These are phyloP conservation scores for Dipteronia dyeriana DNA, from an alignment of 345 rosid species.

Conservation along the genomic window DNA sequence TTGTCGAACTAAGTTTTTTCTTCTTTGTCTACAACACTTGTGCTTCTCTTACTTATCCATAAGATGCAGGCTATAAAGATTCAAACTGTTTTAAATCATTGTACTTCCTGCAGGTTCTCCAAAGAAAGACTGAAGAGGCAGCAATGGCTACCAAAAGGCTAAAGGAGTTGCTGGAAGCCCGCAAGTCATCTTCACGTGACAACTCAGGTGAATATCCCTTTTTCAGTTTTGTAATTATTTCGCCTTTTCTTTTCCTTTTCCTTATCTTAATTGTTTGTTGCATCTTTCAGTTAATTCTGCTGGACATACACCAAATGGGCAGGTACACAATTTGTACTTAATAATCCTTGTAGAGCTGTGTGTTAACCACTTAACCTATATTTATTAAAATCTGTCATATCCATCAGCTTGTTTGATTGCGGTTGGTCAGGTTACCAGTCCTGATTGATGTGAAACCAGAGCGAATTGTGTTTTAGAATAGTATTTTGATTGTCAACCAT, in stretches of 20 bases:
- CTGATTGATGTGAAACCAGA: constrained; percentile 16
- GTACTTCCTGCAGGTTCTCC: constrained; percentile 61
- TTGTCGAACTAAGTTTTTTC: neutral
- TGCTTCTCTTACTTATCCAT: neutral
- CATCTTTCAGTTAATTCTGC: constrained; percentile 43
- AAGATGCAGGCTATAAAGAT: neutral
- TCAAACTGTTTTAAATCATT: neutral
- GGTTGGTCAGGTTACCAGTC: constrained; percentile 14
- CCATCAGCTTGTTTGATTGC: constrained; percentile 8
- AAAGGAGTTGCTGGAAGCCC: constrained; percentile 76
- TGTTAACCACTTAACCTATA: constrained; percentile 11
- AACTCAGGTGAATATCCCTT: constrained; percentile 31
- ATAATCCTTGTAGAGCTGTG: constrained; percentile 6
- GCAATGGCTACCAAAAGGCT: constrained; percentile 80
- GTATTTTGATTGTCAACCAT: neutral
- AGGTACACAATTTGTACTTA: constrained; percentile 43
- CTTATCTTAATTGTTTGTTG: constrained; percentile 21
- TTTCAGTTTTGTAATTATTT: constrained; percentile 5
- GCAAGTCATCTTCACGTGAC: constrained; percentile 57
- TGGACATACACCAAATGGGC: constrained; percentile 48
- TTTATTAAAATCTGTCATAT: constrained; percentile 6
- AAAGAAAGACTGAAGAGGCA: constrained; percentile 88
- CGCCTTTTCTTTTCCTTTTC: neutral
- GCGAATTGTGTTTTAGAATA: constrained; percentile 10
- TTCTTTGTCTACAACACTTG: too few species aligned